Evolutionary conservation across 2,329 filamentous ascomycete species (phyloP).

Genomic region (Diatrype stigma): DNA sequence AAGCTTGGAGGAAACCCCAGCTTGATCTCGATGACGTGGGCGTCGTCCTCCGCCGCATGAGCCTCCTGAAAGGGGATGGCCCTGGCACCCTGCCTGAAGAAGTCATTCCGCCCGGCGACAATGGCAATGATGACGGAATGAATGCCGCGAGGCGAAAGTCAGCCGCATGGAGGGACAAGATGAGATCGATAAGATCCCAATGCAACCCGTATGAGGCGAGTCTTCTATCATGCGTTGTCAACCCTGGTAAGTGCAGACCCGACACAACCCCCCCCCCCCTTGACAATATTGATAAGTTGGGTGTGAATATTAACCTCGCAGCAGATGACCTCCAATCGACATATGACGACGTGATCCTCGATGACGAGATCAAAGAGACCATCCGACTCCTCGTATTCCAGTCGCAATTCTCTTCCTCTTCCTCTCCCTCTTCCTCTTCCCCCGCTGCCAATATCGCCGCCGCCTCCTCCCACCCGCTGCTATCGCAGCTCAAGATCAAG

Average conservation of each 20-base stretch:
- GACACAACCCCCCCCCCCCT: neutral
- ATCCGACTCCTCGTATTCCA: neutral
- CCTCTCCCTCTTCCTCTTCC: no score
- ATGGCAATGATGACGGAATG: neutral
- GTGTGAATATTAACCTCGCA: neutral
- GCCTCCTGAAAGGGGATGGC: neutral
- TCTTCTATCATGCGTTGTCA: neutral
- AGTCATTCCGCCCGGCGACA: neutral
- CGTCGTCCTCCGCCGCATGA: neutral
- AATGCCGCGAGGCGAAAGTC: neutral
- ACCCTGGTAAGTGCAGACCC: neutral
- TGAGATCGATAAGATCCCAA: neutral
- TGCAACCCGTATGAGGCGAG: neutral
- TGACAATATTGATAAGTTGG: neutral
- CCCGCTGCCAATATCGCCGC: no score
- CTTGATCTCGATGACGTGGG: neutral
- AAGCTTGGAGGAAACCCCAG: neutral
- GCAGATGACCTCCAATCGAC: neutral
- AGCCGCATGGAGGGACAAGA: neutral
- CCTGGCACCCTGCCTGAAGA: neutral
- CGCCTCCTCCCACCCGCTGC: neutral
- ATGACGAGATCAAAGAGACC: neutral
- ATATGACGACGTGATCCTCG: neutral
- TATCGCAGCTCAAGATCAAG: neutral
- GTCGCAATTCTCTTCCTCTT: neutral